Percentiles rank a stretch among this genome's conserved stretches.
phyloP scores from a whole-genome alignment of 768 basidiomycete genomes.

The Termitomyces sp. region DNA sequence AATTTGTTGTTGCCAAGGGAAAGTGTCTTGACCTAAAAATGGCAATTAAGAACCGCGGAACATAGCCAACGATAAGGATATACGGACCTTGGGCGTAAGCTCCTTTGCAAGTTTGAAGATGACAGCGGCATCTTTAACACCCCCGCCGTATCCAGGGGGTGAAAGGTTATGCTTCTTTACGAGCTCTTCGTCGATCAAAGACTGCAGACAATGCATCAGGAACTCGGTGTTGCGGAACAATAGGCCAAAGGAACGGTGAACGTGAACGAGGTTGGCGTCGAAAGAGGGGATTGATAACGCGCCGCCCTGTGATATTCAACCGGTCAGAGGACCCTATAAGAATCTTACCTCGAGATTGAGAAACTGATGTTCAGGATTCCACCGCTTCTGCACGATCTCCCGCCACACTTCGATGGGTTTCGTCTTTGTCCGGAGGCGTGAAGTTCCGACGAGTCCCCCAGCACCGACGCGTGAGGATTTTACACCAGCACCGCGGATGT shows the following conservation, averaged over 20 bases:
- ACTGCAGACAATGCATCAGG: slow-evolving; percentile 39
- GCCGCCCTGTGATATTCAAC: slow-evolving; percentile 14
- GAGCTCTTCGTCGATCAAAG: slow-evolving; percentile 74
- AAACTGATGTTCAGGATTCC: slow-evolving; percentile 64
- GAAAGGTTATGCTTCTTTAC: slow-evolving; percentile 68
- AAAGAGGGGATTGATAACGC: slow-evolving; percentile 3
- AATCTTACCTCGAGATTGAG: slow-evolving; percentile 78
- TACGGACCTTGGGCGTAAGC: slow-evolving; percentile 65
- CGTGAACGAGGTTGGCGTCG: slow-evolving; percentile 14
- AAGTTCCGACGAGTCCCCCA: not conserved
- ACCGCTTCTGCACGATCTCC: slow-evolving; percentile 70
- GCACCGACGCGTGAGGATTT: not conserved
- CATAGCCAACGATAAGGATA: not conserved
- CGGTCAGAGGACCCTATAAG: slow-evolving; percentile 12
- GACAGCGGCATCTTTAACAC: slow-evolving; percentile 67
- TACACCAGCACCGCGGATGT: slow-evolving; percentile 58
- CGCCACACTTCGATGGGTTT: slow-evolving; percentile 67
- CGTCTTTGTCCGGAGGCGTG: slow-evolving; percentile 7
- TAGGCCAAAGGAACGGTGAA: slow-evolving; percentile 12
- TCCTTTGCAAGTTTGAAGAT: slow-evolving; percentile 86
- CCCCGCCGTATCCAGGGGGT: slow-evolving; percentile 69
- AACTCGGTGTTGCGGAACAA: slow-evolving; percentile 15
- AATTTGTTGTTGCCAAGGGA: slow-evolving; percentile 78
- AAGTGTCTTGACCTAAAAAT: slow-evolving; percentile 66
- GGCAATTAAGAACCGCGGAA: slow-evolving; percentile 9